A percentile compares a stretch with the other conserved stretches of the same genome.
Conservation (phyloP, 2,329 filamentous ascomycete species). For the Aspergillus transmontanensis region DNA sequence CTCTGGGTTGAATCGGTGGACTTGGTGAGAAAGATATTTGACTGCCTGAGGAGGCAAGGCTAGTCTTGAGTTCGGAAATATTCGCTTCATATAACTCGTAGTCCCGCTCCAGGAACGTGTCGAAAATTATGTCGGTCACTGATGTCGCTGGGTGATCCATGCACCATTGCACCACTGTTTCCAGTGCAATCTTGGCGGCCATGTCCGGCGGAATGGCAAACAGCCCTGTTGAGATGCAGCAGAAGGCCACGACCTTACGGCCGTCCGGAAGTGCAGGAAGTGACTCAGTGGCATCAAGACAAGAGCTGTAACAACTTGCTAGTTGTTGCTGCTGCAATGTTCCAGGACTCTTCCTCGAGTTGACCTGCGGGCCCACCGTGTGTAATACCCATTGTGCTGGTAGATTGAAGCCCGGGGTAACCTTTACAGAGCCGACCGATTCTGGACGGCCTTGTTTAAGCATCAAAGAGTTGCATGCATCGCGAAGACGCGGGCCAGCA, state of each 20-base stretch:
- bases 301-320: slow-evolving; percentile 20
- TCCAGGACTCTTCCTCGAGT: neutral
- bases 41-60: neutral
- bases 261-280: slow-evolving; percentile 18
- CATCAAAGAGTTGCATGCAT: slow-evolving; percentile 22
- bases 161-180: slow-evolving; percentile 20
- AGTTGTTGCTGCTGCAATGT: slow-evolving; percentile 16
- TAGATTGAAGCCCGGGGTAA: slow-evolving; percentile 24
- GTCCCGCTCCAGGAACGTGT: slow-evolving; percentile 23
- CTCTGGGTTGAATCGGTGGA: neutral
- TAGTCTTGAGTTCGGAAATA: neutral
- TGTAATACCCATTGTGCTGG: slow-evolving; percentile 21
- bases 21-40: neutral
- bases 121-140: slow-evolving; percentile 26
- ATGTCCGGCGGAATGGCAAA: slow-evolving; percentile 25
- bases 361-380: slow-evolving; percentile 26
- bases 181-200: slow-evolving; percentile 20
- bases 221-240: slow-evolving; percentile 28
- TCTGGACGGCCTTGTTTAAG: slow-evolving; percentile 13
- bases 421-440: slow-evolving; percentile 16
- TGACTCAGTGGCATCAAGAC: slow-evolving; percentile 16
- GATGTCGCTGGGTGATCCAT: slow-evolving; percentile 12
- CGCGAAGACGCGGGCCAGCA: slow-evolving; percentile 25
- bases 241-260: slow-evolving; percentile 23
- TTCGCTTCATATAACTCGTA: slow-evolving; percentile 15